Evolutionary conservation across 2,329 filamentous ascomycete genomes (phyloP).

Genomic region (Alternaria sp.): DNA sequence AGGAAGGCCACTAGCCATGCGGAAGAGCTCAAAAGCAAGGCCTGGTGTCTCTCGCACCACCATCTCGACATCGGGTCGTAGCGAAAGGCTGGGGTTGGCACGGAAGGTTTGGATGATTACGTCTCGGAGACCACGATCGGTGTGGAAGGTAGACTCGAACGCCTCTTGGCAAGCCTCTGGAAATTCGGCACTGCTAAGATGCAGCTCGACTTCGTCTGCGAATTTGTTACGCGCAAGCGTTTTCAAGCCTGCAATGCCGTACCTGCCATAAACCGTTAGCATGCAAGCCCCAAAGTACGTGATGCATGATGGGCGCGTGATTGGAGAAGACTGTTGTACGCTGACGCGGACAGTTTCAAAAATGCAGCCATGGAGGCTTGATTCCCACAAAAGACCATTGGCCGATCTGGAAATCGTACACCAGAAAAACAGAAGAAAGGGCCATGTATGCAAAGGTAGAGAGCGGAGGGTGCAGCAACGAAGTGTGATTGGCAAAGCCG

Average conservation of each 20-base stretch:
- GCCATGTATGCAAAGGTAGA: constrained; percentile 18
- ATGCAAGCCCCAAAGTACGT: constrained; percentile 14
- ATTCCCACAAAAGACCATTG: constrained; percentile 27
- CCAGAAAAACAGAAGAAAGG: constrained; percentile 16
- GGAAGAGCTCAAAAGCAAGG: constrained; percentile 60
- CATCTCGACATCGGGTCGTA: constrained; percentile 57
- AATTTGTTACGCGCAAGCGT: constrained; percentile 58
- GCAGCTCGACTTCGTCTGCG: constrained; percentile 55
- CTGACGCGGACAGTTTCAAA: constrained; percentile 35
- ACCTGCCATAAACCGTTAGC: constrained; percentile 48
- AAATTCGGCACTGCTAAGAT: constrained; percentile 57
- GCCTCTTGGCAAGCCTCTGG: constrained; percentile 60
- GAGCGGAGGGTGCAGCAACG: constrained; percentile 17
- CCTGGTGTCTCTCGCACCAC: constrained; percentile 56
- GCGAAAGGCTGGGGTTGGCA: constrained; percentile 56
- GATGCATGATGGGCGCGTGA: constrained; percentile 9
- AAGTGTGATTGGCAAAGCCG: constrained; percentile 37
- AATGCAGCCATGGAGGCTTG: constrained; percentile 18
- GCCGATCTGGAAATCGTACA: constrained; percentile 21
- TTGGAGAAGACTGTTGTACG: constrained; percentile 22
- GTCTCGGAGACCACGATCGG: constrained; percentile 59
- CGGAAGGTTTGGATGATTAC: constrained; percentile 59
- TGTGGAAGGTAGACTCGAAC: constrained; percentile 60
- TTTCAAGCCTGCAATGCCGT: constrained; percentile 59
- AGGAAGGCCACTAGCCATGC: constrained; percentile 58